Evolutionary conservation across 2,329 filamentous ascomycete genomes (phyloP), one percentile per base, ranked within the genome.

Genomic region (Claviceps arundinis): DNA sequence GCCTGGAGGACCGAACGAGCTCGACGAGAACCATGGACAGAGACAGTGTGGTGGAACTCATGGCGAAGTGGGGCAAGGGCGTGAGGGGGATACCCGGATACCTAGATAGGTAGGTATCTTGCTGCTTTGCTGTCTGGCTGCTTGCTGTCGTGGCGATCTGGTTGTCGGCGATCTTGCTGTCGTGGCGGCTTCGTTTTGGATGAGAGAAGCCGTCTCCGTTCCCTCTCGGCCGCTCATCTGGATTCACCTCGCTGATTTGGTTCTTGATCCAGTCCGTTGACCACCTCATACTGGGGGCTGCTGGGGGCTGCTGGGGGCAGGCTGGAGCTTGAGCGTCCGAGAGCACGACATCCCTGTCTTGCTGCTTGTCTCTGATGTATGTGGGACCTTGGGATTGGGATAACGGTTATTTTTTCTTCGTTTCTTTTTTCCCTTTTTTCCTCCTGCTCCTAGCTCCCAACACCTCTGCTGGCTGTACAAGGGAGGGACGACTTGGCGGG

Each of bases 21-120:
- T 30, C 26, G 26, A 30, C 26, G 26, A 30, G 26, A 26, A 30
- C 26, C 26, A 11, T 34, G 30, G 30, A 34, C 14, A 41, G 44
- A 47, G 45, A 47, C 45, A 47, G 44, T 46, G 30, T n/a, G 45
- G 45, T 47, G 45, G 45, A 50, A 41, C 47, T 16, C 22, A 14
- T n/a, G 41, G 52, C 51, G 49, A 49, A 51, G 30, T 54, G 49
- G 52, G 49, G 30, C 40, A 38, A 49, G 52, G 48, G 49, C 19
- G 47, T 37, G 14, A 50, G 24, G 43, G 9, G 9, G 9, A 24
- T 24, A 24, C 24, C 24, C 1, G 24, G 24, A 24, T 24, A 24
- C 24, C 24, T 26, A 26, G 1, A 9, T 30, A 30, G 43, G 37
- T 14, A n/a, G n/a, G 22, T 42, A 19, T 42, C 40, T 19, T 22